A percentile compares a stretch with the other conserved stretches of the same genome.
Evolutionary conservation across 805 yeast species (phyloP).

Genomic region (Komagataella pseudopastoris): DNA sequence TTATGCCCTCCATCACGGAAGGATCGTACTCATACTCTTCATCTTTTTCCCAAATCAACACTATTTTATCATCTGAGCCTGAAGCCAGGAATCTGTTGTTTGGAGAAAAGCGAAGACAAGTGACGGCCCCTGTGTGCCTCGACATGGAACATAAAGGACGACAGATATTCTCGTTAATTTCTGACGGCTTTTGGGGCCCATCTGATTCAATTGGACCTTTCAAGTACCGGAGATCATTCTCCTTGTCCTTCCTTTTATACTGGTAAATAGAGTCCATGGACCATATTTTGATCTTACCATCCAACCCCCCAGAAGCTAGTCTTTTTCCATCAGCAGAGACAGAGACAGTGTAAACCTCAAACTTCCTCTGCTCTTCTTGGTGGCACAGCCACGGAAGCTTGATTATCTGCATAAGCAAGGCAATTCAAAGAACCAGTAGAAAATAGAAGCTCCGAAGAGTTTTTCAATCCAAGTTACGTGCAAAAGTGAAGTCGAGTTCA

Average conservation of each 20-base stretch:
- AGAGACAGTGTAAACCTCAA: conserved; percentile 76
- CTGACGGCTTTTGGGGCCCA: conserved; percentile 5
- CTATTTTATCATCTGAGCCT: conserved; percentile 90
- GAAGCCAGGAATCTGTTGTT: conserved; percentile 84
- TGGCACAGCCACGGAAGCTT: conserved; percentile 16
- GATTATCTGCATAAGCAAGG: neutral
- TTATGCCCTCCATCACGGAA: neutral
- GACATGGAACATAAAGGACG: conserved; percentile 82
- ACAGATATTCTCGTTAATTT: conserved; percentile 18
- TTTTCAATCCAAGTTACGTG: neutral
- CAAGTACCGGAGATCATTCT: neutral
- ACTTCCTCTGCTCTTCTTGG: conserved; percentile 63
- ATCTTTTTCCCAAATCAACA: conserved; percentile 88
- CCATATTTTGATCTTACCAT: conserved; percentile 92
- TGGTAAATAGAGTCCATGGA: conserved; percentile 39
- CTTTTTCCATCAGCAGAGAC: conserved; percentile 74
- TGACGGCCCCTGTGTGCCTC: conserved; percentile 93
- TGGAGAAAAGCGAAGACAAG: conserved; percentile 86
- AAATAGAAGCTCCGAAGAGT: neutral
- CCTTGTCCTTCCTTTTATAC: conserved; percentile 14
- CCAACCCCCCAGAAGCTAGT: conserved; percentile 87
- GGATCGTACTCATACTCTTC: conserved; percentile 31
- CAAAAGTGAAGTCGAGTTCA: neutral
- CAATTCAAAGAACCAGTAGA: neutral
- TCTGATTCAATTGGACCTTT: neutral